Evolutionary conservation across 1,284 basidiomycete genomes (phyloP), one percentile per base, ranked within the genome.

Genomic region (Anthracocystis setariae): DNA sequence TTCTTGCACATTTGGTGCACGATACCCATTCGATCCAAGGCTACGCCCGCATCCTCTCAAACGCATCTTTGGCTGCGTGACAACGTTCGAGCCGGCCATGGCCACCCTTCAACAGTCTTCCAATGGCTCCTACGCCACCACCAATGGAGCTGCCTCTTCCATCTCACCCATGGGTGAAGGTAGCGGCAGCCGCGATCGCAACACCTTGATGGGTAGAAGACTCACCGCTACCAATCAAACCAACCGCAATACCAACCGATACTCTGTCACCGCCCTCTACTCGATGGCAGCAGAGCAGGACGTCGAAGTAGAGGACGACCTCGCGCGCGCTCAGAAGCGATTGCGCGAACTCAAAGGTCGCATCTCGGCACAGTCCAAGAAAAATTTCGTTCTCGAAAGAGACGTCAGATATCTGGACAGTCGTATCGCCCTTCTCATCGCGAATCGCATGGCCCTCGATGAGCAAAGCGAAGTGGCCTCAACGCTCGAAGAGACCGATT

Each of bases 251-350:
- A 94, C 92, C 65, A 97, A 98, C 85, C 90, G 94, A 58, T 97
- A 96, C 86, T 92, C 91, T 82, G 94, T 97, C 63, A 97, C 93
- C 55, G 93, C 93, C 21, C 88, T 98, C 77, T 98, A 97, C 84
- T 93, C 91, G 78, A 93, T 98, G 90, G 94, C 94, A 12, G 95
- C 94, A 25, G 94, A 98, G 84, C 93, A 97, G 87, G 95, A 98
- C 82, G 91, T 96, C 25, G 96, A 98, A 83, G 92, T 98, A 42
- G 94, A 98, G 84, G 95, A 98, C 84, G 95, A 98, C 84, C 86
- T 98, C 61, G 94, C 94, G 9, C 87, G 93, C 20, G 96, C 95
- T 38, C 95, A 98, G 86, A 96, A 95, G 84, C 91, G 93, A 45
- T 86, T 99, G 44, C 88, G 96, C 32, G 94, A 98, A 77, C 88